A percentile compares a stretch with the other conserved stretches of the same genome.
Evolutionary conservation across 768 basidiomycete genomes (phyloP).

Genomic region (Hygrophoropsis aurantiaca): DNA sequence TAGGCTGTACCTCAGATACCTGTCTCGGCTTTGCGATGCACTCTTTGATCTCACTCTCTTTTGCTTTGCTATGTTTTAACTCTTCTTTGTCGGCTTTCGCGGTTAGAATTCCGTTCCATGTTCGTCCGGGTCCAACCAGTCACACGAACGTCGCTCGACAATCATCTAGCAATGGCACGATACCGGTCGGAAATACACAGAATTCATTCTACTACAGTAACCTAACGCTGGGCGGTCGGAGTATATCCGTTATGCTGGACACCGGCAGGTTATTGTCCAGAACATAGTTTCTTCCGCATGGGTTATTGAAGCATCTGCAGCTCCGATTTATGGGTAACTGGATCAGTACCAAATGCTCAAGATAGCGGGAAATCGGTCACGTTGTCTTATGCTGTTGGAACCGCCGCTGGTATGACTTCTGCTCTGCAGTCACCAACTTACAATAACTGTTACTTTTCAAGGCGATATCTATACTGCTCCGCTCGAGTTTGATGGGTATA

Average conservation of each 20-base stretch:
- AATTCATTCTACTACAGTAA: conserved; percentile 76
- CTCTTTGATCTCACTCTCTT: conserved; percentile 22
- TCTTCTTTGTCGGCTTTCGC: conserved; percentile 21
- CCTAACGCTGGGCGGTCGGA: conserved; percentile 61
- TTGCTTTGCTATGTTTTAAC: conserved; percentile 13
- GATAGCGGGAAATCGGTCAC: conserved; percentile 58
- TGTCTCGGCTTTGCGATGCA: conserved; percentile 14
- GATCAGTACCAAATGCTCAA: conserved; percentile 45
- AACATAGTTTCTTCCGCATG: neutral
- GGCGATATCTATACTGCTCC: conserved; percentile 57
- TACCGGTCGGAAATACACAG: conserved; percentile 60
- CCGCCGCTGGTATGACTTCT: conserved; percentile 49
- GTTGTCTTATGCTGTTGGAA: conserved; percentile 69
- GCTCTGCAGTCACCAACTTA: neutral
- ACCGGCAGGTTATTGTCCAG: conserved; percentile 62
- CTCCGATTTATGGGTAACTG: conserved; percentile 75
- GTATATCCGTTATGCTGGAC: conserved; percentile 65
- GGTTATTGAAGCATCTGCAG: conserved; percentile 33
- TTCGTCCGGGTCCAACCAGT: conserved; percentile 14
- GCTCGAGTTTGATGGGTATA: conserved; percentile 55
- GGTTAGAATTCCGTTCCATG: conserved; percentile 30
- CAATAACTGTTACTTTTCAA: conserved; percentile 19
- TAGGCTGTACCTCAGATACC: neutral
- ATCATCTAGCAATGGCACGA: conserved; percentile 20
- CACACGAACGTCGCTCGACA: conserved; percentile 19